Evolutionary conservation across 495 filamentous ascomycete species (phyloP).

Genomic region (Melanomma pulvis-pyrius): DNA sequence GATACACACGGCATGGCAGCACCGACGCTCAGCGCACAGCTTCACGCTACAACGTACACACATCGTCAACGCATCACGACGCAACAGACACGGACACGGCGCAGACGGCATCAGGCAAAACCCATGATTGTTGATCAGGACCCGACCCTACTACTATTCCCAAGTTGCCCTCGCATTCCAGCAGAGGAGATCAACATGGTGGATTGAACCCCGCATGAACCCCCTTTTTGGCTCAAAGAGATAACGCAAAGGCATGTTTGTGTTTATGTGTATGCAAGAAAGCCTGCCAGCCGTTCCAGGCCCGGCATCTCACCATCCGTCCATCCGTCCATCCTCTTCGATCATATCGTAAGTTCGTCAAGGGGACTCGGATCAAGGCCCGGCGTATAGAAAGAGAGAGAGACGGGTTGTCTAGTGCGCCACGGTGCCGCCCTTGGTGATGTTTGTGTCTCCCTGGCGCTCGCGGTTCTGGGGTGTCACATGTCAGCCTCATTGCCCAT

Average conservation of each 20-base stretch:
- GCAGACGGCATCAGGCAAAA: too few relatives aligned
- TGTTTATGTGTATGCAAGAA: neutral
- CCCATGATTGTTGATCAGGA: constrained; percentile 2
- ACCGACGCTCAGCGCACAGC: too few relatives aligned
- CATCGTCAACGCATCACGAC: too few relatives aligned
- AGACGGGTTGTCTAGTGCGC: constrained; percentile 42
- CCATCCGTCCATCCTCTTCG: neutral
- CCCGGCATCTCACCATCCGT: neutral
- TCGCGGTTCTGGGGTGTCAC: constrained; percentile 40
- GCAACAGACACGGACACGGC: too few relatives aligned
- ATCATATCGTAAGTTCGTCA: neutral
- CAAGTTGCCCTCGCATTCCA: constrained; percentile 8
- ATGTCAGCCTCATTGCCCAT: neutral
- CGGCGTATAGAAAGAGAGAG: neutral
- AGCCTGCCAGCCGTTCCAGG: neutral
- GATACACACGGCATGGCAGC: too few relatives aligned
- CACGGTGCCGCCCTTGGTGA: constrained; percentile 48
- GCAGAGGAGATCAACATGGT: neutral
- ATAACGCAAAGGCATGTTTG: too few relatives aligned
- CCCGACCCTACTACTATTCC: neutral
- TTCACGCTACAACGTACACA: too few relatives aligned
- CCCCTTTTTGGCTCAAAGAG: neutral
- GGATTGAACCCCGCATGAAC: neutral
- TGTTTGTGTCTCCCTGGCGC: constrained; percentile 53
- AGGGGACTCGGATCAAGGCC: neutral